These are phyloP conservation scores for Calocera cornea DNA, from an alignment of 768 basidiomycete species.

Conservation along the genomic window DNA sequence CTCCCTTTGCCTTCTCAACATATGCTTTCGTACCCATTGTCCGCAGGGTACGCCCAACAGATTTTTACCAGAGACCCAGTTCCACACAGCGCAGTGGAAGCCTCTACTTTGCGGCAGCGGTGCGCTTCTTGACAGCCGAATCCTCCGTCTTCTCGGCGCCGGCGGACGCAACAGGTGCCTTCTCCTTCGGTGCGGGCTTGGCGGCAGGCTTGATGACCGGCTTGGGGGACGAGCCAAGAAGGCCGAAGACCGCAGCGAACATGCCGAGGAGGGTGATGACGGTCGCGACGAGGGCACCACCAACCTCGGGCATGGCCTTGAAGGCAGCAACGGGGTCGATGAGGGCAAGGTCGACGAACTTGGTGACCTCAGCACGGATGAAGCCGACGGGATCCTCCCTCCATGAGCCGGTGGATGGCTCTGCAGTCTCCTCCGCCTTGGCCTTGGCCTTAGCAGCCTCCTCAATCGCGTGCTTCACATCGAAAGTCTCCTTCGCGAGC, in stretches of 20 bases:
- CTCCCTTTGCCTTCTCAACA: not conserved
- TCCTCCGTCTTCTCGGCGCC: slow-evolving; percentile 17
- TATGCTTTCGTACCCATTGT: not conserved
- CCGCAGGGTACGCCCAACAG: not conserved
- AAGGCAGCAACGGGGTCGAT: slow-evolving; percentile 67
- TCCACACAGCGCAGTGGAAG: not conserved
- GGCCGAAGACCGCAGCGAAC: slow-evolving; percentile 63
- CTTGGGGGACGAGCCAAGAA: slow-evolving; percentile 57
- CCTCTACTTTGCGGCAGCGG: slow-evolving; percentile 8
- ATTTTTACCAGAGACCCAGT: not conserved
- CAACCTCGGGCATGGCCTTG: slow-evolving; percentile 81
- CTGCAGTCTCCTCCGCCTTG: slow-evolving; percentile 27
- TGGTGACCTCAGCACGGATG: slow-evolving; percentile 60
- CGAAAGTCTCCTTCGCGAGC: slow-evolving; percentile 79
- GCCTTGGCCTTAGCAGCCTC: slow-evolving; percentile 40
- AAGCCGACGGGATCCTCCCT: slow-evolving; percentile 64
- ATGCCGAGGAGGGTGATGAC: slow-evolving; percentile 73
- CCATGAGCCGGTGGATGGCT: slow-evolving; percentile 38
- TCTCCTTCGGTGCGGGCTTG: slow-evolving; percentile 12
- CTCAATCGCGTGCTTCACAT: slow-evolving; percentile 78
- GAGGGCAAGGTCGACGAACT: slow-evolving; percentile 67
- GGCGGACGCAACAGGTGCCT: slow-evolving; percentile 19
- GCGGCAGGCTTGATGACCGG: slow-evolving; percentile 43
- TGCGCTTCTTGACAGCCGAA: slow-evolving; percentile 12
- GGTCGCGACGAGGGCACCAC: slow-evolving; percentile 57